phyloP scores from a whole-genome alignment of 2,329 filamentous ascomycete species.

The Cladophialophora carrionii region DNA sequence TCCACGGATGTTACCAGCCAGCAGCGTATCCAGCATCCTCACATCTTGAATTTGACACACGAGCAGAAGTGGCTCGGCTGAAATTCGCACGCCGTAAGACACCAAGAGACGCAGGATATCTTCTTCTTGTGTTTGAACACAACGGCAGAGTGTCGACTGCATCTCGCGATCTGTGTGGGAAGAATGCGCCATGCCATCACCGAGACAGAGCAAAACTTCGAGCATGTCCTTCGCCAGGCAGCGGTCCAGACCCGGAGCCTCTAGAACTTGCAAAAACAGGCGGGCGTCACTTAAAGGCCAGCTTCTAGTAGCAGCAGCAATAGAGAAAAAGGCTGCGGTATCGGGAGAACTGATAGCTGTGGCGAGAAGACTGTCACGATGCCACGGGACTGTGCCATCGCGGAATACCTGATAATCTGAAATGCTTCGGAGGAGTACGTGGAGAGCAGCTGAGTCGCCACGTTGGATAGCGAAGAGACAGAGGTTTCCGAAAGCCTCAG shows the following conservation, averaged over 20 bases:
- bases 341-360: slow-evolving; percentile 10
- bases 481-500: slow-evolving; percentile 15
- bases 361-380: slow-evolving; percentile 16
- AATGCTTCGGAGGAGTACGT: slow-evolving; percentile 10
- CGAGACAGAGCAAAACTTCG: slow-evolving; percentile 18
- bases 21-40: slow-evolving; percentile 13
- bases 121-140: slow-evolving; percentile 11
- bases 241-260: slow-evolving; percentile 4
- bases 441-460: slow-evolving; percentile 7
- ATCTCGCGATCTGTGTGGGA: slow-evolving; percentile 6
- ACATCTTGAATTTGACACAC: slow-evolving; percentile 15
- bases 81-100: slow-evolving; percentile 8
- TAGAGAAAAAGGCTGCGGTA: slow-evolving; percentile 11
- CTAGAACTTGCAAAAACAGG: slow-evolving; percentile 17
- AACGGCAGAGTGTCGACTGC: slow-evolving; percentile 8
- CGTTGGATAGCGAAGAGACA: slow-evolving; percentile 5
- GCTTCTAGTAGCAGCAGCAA: slow-evolving; percentile 5
- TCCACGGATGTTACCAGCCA: slow-evolving; percentile 14
- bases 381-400: not conserved
- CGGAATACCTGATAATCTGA: slow-evolving; percentile 8
- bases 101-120: slow-evolving; percentile 17
- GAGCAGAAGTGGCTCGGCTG: slow-evolving; percentile 2
- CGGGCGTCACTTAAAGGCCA: slow-evolving; percentile 15
- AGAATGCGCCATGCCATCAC: slow-evolving; percentile 1
- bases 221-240: slow-evolving; percentile 16